Evolutionary conservation across 2,329 filamentous ascomycete genomes (phyloP), one percentile per base, ranked within the genome.

Genomic region (Colletotrichum caudatum): DNA sequence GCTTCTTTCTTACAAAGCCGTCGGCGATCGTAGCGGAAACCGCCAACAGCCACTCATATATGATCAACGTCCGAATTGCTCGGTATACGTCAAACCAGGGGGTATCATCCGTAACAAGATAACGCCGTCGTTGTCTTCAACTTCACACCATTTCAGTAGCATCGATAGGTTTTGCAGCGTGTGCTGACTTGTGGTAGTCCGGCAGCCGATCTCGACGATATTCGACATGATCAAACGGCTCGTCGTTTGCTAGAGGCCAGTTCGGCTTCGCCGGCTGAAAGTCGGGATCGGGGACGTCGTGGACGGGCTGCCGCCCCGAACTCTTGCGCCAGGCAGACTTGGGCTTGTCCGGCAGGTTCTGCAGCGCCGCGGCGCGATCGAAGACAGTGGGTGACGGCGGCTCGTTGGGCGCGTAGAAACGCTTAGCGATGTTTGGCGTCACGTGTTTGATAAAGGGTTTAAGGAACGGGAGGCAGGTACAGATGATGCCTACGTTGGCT

Each of bases 401-500:
- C 39, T 64, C 69, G 5, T 64, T 33, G 3, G 39, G 50, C 23
- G 48, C 41, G 0, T 48, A 56, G 14, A 64, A 60, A 1, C 46
- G 35, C 20, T 23, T 64, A 9, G 54, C 60, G 11, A 69, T 50
- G 14, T 23, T 59, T 0, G 65, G 69, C 2, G 65, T 33, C 1
- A 72, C 48, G 16, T 72, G 60, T 41, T 53, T 69, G n/a, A 50
- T 29, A 16, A 72, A 72, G 0, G 69, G 59, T 48, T 73, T 73
- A 5, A 73, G 63, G 57, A 73, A 71, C 3, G 71, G 71, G 18
- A 73, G 64, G 12, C 71, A 73, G 12, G 71, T 67, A 50, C 71
- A 71, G 35, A 73, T 73, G 26, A 73, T 73, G 48, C 71, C 71
- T 4, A 68, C 53, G 33, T 73, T 73, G 58, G 71, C 71, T 26